phyloP scores from a whole-genome alignment of 2,329 filamentous ascomycete genomes.

The Cadophora sp. region DNA sequence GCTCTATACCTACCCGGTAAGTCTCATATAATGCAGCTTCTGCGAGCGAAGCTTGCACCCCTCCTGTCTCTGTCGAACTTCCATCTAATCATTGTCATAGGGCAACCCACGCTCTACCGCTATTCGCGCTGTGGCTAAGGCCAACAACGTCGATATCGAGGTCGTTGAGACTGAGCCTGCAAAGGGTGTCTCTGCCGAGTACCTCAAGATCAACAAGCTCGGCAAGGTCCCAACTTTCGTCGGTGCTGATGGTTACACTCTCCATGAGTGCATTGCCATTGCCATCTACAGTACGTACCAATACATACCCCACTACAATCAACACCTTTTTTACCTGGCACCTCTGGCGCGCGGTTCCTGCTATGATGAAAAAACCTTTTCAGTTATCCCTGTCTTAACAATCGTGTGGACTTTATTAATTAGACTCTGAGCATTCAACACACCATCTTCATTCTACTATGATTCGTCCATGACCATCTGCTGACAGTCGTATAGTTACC shows the following conservation, averaged over 20 bases:
- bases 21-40: constrained; percentile 22
- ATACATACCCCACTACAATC: constrained; percentile 16
- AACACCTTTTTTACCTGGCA: constrained; percentile 8
- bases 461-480: constrained; percentile 13
- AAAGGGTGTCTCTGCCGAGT: constrained; percentile 74
- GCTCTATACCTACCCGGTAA: constrained; percentile 87
- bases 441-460: constrained; percentile 18
- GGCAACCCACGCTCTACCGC: constrained; percentile 88
- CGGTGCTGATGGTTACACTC: constrained; percentile 87
- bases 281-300: constrained; percentile 92
- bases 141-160: constrained; percentile 93
- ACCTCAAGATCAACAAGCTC: constrained; percentile 84
- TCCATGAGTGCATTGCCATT: constrained; percentile 92
- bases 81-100: constrained; percentile 55
- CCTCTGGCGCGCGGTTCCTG: constrained; percentile 25
- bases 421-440: constrained; percentile 76
- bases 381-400: constrained; percentile 99
- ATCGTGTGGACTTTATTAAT: constrained; percentile 79
- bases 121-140: constrained; percentile 94
- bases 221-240: constrained; percentile 94
- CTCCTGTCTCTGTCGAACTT: not conserved
- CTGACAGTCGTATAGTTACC: constrained; percentile 69
- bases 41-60: not conserved
- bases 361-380: constrained; percentile 62
- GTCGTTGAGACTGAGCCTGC: constrained; percentile 73